Evolutionary conservation across 2,329 filamentous ascomycete genomes (phyloP).

Genomic region (Paraphaeosphaeria sporulosa): DNA sequence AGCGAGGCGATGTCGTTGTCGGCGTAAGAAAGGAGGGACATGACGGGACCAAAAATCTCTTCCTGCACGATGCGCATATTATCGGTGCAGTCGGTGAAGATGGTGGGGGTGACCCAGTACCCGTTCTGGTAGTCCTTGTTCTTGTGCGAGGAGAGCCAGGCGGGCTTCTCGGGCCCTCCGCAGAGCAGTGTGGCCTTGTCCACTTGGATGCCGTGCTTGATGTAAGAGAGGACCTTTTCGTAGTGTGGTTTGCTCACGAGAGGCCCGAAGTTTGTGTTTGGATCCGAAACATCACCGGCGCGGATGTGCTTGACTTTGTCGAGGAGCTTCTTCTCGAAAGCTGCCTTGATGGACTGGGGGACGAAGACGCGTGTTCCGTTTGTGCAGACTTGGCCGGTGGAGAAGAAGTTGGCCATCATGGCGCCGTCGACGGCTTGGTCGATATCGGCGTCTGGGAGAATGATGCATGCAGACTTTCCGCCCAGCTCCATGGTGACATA

Average conservation of each 20-base stretch:
- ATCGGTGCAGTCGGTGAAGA: slow-evolving; percentile 88
- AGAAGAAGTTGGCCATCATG: slow-evolving; percentile 95
- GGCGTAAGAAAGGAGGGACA: slow-evolving; percentile 79
- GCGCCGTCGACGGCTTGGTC: slow-evolving; percentile 85
- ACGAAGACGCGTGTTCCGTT: slow-evolving; percentile 91
- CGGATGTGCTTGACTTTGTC: slow-evolving; percentile 75
- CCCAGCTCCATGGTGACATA: slow-evolving; percentile 93
- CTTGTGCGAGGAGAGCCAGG: slow-evolving; percentile 55
- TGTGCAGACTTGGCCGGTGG: slow-evolving; percentile 89
- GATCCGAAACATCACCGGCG: slow-evolving; percentile 75
- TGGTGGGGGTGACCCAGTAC: slow-evolving; percentile 84
- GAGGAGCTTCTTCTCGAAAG: slow-evolving; percentile 73
- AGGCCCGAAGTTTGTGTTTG: slow-evolving; percentile 81
- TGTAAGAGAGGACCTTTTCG: slow-evolving; percentile 80
- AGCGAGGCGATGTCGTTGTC: slow-evolving; percentile 68
- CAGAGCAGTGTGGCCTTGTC: slow-evolving; percentile 78
- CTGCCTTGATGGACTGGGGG: slow-evolving; percentile 67
- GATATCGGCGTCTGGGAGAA: slow-evolving; percentile 81
- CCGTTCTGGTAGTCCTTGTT: slow-evolving; percentile 60
- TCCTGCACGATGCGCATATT: slow-evolving; percentile 80
- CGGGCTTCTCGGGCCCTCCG: slow-evolving; percentile 70
- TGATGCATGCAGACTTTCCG: slow-evolving; percentile 81
- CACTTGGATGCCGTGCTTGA: slow-evolving; percentile 73
- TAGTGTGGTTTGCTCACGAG: slow-evolving; percentile 77
- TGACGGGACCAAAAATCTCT: slow-evolving; percentile 90